Evolutionary conservation across 169 alveolate genomes (phyloP), one percentile per base, ranked within the genome.

Genomic region (Nephromyces sp.): DNA sequence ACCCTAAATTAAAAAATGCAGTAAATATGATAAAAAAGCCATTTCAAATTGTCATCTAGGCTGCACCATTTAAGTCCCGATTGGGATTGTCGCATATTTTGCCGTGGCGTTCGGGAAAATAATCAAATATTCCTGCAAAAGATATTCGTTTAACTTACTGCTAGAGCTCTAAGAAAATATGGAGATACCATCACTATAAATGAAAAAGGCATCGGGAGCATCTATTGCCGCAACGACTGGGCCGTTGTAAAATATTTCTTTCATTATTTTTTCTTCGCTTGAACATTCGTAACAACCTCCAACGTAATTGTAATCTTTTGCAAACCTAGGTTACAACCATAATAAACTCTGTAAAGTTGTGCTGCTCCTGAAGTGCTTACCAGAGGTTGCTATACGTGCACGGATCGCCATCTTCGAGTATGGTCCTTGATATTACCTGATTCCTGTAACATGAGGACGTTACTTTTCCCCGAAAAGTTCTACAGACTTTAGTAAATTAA

Each of bases 161-260:
- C n/a, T n/a, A n/a, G n/a, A n/a, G n/a, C n/a, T n/a, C n/a, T n/a
- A n/a, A n/a, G n/a, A n/a, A n/a, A n/a, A n/a, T n/a, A n/a, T n/a
- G n/a, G n/a, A n/a, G n/a, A n/a, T n/a, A n/a, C n/a, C 89, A 25
- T 57, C 61, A 0, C 66, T 43, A 71, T 84, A 81, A 63, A 62
- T 29, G 33, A 84, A 81, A 28, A 87, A 79, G 6, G 75, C 68
- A 52, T 82, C 78, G 1, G 92, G 89, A 6, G 93, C 90, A 69
- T 86, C 84, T 5, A 88, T 79, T 32, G 93, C 93, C 0, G 77
- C 91, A 6, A 79, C 90, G 30, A 88, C 85, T 0, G 93, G 93
- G 28, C 61, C 73, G 43, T 77, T 78, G 22, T 77, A 61, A 66
- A 73, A 85, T 5, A 82, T 73, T 51, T 82, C 87, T 30, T 52